phyloP scores from a whole-genome alignment of 2,329 filamentous ascomycete species.

The Fusarium luffae region DNA sequence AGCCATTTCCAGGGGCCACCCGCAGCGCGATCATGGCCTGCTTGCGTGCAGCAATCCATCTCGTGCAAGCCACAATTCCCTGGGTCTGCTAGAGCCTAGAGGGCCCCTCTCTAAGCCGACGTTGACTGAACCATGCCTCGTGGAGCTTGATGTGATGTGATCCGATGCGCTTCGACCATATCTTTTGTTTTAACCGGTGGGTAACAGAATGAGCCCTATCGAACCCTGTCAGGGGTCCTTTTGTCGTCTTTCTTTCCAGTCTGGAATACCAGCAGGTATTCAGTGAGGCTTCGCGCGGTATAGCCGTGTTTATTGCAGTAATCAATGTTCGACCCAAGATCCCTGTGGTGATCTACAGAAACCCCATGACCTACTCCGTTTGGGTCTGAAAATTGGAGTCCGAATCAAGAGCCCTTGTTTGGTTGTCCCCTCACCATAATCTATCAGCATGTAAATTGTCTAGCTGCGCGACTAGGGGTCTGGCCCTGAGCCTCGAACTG shows the following conservation, averaged over 20 bases:
- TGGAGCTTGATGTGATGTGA: slow-evolving; percentile 30
- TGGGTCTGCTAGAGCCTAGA: slow-evolving; percentile 17
- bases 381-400: slow-evolving; percentile 10
- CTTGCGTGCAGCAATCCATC: slow-evolving; percentile 29
- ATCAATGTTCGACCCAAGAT: slow-evolving; percentile 14
- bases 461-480: slow-evolving; percentile 1
- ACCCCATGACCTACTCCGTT: slow-evolving; percentile 19
- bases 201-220: slow-evolving; percentile 9
- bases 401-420: slow-evolving; percentile 10
- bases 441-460: slow-evolving; percentile 2
- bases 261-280: neutral
- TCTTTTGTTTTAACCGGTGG: slow-evolving; percentile 29
- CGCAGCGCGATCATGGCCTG: slow-evolving; percentile 28
- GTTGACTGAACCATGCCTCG: slow-evolving; percentile 28
- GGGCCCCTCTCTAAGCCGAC: slow-evolving; percentile 13
- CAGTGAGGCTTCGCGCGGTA: slow-evolving; percentile 11
- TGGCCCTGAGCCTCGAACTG: slow-evolving; percentile 15
- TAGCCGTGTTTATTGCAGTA: slow-evolving; percentile 8
- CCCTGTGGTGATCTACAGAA: slow-evolving; percentile 19
- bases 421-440: slow-evolving; percentile 8
- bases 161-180: slow-evolving; percentile 19
- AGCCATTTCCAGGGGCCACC: slow-evolving; percentile 20
- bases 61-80: slow-evolving; percentile 43
- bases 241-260: neutral
- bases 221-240: slow-evolving; percentile 13